These are phyloP conservation scores for Fusarium sp. DNA, from an alignment of 2,329 filamentous ascomycete genomes.

Conservation along the genomic window DNA sequence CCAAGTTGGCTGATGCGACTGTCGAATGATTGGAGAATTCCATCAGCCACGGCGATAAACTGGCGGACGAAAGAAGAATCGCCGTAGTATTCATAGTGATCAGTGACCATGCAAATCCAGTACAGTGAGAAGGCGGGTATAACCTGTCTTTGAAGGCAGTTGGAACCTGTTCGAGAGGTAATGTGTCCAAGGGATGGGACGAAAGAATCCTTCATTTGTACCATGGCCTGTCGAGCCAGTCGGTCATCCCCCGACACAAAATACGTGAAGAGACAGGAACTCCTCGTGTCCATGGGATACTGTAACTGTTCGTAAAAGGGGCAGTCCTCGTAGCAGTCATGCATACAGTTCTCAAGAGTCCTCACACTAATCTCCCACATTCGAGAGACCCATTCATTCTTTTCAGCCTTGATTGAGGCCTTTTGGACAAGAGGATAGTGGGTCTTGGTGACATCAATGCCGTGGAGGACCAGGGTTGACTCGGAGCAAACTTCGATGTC, in stretches of 20 bases:
- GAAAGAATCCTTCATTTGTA: constrained; percentile 38
- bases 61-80: neutral
- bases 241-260: constrained; percentile 44
- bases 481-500: neutral
- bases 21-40: neutral
- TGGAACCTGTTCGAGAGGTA: constrained; percentile 47
- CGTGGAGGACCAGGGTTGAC: neutral
- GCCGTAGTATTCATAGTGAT: constrained; percentile 39
- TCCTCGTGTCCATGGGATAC: constrained; percentile 46
- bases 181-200: constrained; percentile 43
- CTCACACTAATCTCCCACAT: constrained; percentile 30
- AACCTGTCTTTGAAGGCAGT: constrained; percentile 41
- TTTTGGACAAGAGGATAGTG: neutral
- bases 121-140: constrained; percentile 38
- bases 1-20: neutral
- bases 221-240: constrained; percentile 45
- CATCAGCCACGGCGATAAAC: neutral
- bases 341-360: constrained; percentile 39
- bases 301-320: constrained; percentile 49
- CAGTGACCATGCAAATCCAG: neutral
- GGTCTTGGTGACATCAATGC: neutral
- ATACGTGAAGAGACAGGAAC: constrained; percentile 46
- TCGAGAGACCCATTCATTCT: no score
- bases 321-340: constrained; percentile 48
- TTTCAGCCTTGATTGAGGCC: no score